phyloP scores from a whole-genome alignment of 306 rosid species.

The Cucurbita pepo region DNA sequence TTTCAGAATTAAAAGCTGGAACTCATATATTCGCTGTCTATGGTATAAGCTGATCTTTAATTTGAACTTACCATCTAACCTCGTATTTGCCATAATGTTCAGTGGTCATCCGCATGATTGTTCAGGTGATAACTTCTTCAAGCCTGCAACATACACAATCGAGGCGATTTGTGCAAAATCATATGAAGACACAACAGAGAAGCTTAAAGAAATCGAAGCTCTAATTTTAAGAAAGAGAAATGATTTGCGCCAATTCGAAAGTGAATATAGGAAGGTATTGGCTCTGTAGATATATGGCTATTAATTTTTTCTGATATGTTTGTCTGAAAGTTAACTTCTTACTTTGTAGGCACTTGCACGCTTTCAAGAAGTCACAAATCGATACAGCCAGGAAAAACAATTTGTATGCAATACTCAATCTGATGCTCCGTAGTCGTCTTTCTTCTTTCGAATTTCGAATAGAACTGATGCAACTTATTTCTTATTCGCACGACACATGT shows the following conservation, averaged over 20 bases:
- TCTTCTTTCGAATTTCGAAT: background rate
- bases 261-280: conserved; percentile 76
- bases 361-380: conserved; percentile 85
- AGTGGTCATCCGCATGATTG: conserved; percentile 9
- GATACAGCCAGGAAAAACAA: conserved; percentile 78
- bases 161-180: conserved; percentile 80
- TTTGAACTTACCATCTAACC: conserved; percentile 3
- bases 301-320: background rate
- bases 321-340: conserved; percentile 7
- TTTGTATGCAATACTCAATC: conserved; percentile 31
- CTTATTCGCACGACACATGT: background rate
- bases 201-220: conserved; percentile 68
- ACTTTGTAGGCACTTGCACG: conserved; percentile 71
- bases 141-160: conserved; percentile 83
- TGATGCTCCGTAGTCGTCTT: background rate
- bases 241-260: conserved; percentile 89
- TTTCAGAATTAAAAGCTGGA: conserved; percentile 85
- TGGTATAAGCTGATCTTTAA: conserved; percentile 37
- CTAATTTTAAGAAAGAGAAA: conserved; percentile 92
- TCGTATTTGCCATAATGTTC: background rate
- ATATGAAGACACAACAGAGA: conserved; percentile 59
- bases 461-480: background rate
- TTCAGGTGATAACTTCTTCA: conserved; percentile 91
- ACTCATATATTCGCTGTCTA: conserved; percentile 95
- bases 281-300: background rate